phyloP scores from a whole-genome alignment of 306 rosid genomes.

The Spatholobus suberectus region DNA sequence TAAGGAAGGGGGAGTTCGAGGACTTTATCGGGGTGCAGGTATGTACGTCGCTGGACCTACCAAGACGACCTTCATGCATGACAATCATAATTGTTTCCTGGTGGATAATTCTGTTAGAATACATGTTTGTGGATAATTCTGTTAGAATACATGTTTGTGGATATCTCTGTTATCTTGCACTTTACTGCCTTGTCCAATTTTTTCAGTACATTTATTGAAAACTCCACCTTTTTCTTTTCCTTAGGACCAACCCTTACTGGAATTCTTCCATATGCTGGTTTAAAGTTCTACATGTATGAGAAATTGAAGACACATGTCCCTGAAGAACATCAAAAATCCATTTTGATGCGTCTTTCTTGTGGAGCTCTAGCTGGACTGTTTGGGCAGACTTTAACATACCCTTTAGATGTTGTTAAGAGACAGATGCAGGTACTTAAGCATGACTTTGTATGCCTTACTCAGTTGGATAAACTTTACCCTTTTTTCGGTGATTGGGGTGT shows the following conservation, averaged over 20 bases:
- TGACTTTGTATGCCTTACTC: not conserved
- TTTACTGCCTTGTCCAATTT: not conserved
- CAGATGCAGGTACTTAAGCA: constrained; percentile 86
- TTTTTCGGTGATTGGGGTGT: not conserved
- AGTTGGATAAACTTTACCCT: not conserved
- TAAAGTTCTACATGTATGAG: constrained; percentile 90
- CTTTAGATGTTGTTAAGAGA: constrained; percentile 95
- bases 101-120: constrained; percentile 12
- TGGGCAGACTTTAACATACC: constrained; percentile 97
- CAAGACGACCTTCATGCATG: not conserved
- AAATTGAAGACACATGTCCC: constrained; percentile 78
- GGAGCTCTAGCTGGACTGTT: constrained; percentile 97
- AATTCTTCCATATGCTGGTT: constrained; percentile 95
- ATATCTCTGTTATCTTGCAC: constrained; percentile 19
- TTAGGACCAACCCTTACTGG: constrained; percentile 92
- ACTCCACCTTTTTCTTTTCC: constrained; percentile 30
- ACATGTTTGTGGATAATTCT: constrained; percentile 3
- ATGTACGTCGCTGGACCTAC: constrained; percentile 42
- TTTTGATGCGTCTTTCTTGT: constrained; percentile 83
- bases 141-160: not conserved
- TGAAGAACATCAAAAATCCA: constrained; percentile 84
- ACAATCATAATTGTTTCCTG: constrained; percentile 14
- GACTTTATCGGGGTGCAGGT: constrained; percentile 92
- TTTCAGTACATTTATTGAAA: constrained; percentile 27
- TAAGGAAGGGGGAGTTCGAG: constrained; percentile 83